These are phyloP conservation scores for Oryza australiensis DNA, from an alignment of 176 grass and related monocot species.

Conservation along the genomic window DNA sequence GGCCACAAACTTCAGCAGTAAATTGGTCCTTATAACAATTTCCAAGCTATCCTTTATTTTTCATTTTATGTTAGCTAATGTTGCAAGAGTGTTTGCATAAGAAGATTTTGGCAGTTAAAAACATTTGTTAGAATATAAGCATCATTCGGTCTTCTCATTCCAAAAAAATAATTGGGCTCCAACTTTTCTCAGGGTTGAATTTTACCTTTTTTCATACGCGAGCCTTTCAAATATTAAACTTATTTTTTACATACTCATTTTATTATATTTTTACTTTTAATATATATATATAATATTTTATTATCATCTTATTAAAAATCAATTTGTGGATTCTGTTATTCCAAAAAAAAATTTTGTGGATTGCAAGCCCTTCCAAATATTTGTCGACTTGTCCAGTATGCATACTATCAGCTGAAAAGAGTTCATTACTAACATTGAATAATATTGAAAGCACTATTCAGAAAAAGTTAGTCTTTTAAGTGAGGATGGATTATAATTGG, in stretches of 20 bases:
- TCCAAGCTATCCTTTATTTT: not conserved
- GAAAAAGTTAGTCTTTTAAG: not conserved
- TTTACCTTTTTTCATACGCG: not conserved
- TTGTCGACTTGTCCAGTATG: not conserved
- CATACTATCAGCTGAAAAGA: conserved; percentile 7
- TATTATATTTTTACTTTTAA: not conserved
- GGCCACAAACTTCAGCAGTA: not conserved
- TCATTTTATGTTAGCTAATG: not conserved
- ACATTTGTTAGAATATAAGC: not conserved
- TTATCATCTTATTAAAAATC: not conserved
- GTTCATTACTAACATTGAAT: not conserved
- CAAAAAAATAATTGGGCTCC: not conserved
- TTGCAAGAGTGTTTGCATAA: not conserved
- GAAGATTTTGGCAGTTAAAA: not conserved
- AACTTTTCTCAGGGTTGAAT: not conserved
- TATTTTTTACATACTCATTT: not conserved
- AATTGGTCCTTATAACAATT: not conserved
- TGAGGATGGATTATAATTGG: not conserved
- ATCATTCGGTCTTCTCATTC: not conserved
- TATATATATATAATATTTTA: not conserved
- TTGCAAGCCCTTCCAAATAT: not conserved
- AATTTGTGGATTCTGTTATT: not conserved
- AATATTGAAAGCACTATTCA: not conserved
- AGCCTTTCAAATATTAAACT: not conserved
- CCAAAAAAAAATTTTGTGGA: not conserved